Base-by-base conservation (phyloP, 352 stramenopile genomes). In the Phytopythium litorale region DNA sequence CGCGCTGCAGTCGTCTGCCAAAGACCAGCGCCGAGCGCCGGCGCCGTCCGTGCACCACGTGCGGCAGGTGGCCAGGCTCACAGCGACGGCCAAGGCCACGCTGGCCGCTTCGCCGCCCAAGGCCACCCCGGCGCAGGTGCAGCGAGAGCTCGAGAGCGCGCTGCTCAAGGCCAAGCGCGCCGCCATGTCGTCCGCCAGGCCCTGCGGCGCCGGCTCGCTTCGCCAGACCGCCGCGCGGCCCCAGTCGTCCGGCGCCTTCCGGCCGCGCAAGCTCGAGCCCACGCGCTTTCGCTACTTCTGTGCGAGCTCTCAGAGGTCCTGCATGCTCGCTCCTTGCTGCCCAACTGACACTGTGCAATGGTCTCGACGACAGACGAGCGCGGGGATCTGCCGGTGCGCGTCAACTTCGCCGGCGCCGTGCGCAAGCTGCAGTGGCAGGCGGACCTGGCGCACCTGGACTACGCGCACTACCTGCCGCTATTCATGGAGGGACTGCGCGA, bases 401-500 rank as follows among this genome's bases (percentile, higher is more conserved):
- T 93, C 38, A 88, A 89, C 60, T 93, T 93, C 62, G 75, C 76
- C 1, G 84, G 81, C 2, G 84, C 81, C 1, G 80, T 91, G 23
- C 79, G 84, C 52, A 93, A 91, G 70, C 68, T 90, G 0, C 78
- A 88, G 61, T 91, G 79, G 79, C 78, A 85, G 35, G 72, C 84
- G 7, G 75, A 91, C 57, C 43, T 91, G 53, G 66, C 75, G 28
- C 71, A 85, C 37, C 70, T 97, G 23, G 88, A 97, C 71, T 97
- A 91, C 68, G 63, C 72, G 0, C 84, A 93, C 70, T 97, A 97
- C 63, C 62, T 98, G 52, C 92, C 92, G 8, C 69, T 98, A 43
- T 98, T 98, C 74, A 93, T 98, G 70, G 92, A 98, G 57, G 92
- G 92, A 0, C 67, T 98, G 7, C 84, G 91, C n/a, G 91, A 97